Evolutionary conservation across 2,329 filamentous ascomycete genomes (phyloP).

Genomic region (Alternaria metachromatica): DNA sequence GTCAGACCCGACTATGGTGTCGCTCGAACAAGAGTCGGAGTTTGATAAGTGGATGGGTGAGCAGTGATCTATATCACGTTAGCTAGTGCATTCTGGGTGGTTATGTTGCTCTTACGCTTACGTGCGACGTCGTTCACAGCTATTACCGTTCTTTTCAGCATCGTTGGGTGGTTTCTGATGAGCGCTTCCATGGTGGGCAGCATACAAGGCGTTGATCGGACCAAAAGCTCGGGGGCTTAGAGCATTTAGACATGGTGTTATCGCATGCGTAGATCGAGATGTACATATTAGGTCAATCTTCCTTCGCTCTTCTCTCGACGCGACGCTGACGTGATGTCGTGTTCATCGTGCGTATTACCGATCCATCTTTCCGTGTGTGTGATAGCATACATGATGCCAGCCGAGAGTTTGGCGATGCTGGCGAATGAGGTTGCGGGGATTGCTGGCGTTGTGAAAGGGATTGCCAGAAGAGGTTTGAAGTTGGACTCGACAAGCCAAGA

Average conservation of each 20-base stretch:
- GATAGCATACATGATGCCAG: neutral
- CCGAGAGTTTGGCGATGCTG: neutral
- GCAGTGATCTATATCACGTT: conserved; percentile 16
- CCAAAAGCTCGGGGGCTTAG: neutral
- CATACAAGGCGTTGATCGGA: conserved; percentile 15
- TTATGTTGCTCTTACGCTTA: neutral
- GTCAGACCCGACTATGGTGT: conserved; percentile 40
- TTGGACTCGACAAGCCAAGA: conserved; percentile 23
- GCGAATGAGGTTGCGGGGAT: conserved; percentile 3
- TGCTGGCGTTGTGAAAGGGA: conserved; percentile 16
- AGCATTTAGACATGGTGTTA: conserved; percentile 14
- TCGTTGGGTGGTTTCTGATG: neutral
- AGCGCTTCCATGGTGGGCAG: neutral
- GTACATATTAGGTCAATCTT: neutral
- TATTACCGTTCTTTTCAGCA: conserved; percentile 2
- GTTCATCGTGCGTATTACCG: neutral
- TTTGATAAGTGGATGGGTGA: conserved; percentile 57
- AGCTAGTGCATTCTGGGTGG: conserved; percentile 1
- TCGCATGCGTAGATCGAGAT: conserved; percentile 10
- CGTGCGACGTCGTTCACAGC: conserved; percentile 5
- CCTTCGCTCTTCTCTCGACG: neutral
- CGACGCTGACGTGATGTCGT: neutral
- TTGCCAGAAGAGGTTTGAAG: conserved; percentile 15
- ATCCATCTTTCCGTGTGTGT: neutral
- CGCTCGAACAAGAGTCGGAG: conserved; percentile 52